phyloP scores from a whole-genome alignment of 345 rosid genomes.

The Salix dunnii region DNA sequence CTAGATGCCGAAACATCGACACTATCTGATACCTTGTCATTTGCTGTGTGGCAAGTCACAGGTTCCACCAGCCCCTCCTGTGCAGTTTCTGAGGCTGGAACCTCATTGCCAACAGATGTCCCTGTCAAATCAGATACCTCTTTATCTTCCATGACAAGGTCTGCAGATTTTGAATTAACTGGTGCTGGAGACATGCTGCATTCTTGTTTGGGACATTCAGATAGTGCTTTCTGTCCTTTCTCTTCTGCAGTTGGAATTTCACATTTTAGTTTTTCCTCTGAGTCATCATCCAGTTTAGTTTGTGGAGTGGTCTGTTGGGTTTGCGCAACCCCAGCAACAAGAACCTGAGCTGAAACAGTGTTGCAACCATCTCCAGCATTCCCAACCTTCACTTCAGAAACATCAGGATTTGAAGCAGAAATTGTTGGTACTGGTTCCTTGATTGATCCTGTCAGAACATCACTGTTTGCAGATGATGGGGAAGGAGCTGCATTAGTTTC shows the following conservation, averaged over 20 bases:
- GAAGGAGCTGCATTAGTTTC: slow-evolving; percentile 27
- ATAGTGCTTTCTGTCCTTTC: slow-evolving; percentile 1
- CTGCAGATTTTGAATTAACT: slow-evolving; percentile 20
- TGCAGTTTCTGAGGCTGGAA: slow-evolving; percentile 23
- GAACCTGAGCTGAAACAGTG: slow-evolving; percentile 29
- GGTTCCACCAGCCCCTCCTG: slow-evolving; percentile 32
- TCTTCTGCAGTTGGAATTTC: slow-evolving; percentile 25
- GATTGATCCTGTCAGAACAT: slow-evolving; percentile 20
- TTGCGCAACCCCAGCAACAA: slow-evolving; percentile 21
- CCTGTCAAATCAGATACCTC: slow-evolving; percentile 23
- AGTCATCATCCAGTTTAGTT: slow-evolving; percentile 17
- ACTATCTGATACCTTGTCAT: slow-evolving; percentile 19
- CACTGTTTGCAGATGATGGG: slow-evolving; percentile 22
- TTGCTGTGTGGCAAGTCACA: slow-evolving; percentile 16
- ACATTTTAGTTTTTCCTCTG: slow-evolving; percentile 19
- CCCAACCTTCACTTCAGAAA: slow-evolving; percentile 30
- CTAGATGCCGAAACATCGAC: slow-evolving; percentile 32
- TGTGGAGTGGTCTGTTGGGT: slow-evolving; percentile 1
- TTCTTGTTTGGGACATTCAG: slow-evolving; percentile 29
- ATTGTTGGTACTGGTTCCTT: slow-evolving; percentile 23
- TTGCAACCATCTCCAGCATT: slow-evolving; percentile 27
- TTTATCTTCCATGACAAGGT: slow-evolving; percentile 15
- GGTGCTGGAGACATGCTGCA: slow-evolving; percentile 27
- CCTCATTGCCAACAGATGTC: slow-evolving; percentile 19
- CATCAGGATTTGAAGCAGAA: slow-evolving; percentile 24